Base-by-base conservation (phyloP, 169 alveolate species). In the Hepatocystis sp. region DNA sequence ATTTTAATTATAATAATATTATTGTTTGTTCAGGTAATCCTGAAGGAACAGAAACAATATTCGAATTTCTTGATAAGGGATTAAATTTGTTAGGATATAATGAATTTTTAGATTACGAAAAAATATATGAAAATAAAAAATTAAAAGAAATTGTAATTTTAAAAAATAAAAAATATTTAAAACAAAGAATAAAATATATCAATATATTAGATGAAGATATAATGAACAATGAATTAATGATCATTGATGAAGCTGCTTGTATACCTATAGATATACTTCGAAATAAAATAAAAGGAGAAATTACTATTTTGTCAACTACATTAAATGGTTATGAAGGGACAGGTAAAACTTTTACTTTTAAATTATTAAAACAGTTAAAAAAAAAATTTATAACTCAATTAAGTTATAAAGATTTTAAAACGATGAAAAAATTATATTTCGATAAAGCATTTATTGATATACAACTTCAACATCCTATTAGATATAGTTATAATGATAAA, bases 231-330 rank as follows among this genome's bases (percentile, higher is more conserved):
- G 99, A 99, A 81, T 91, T 99, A 39, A 96, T 99, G 84, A 98
- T 98, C 25, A 97, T 98, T 66, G 99, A 99, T 85, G 99, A 99
- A 92, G 99, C 99, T 0, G 99, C 99, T n/a, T 99, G 99, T 47
- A 98, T 99, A 19, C 99, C 99, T 30, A 91, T 98, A 17, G 98
- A 98, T 39, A 86, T 97, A n/a, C 99, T 99, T 13, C 98, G 96
- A 90, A 66, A 94, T 56, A 96, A 96, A 65, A 84, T 95, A 44
- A 98, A 98, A 19, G 97, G 97, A 46, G 98, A 97, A 85, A 86
- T 97, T 55, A 97, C 98, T 15, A 96, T 99, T 46, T 86, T 99
- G 81, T 97, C 99, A 0, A 97, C 99, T 34, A 99, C 99, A 0
- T 96, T 98, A 17, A 98, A 99, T 71, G 99, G 99, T 15, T 98